Conservation (phyloP, 2,329 filamentous ascomycete species). For the Hirsutella minnesotensis region DNA sequence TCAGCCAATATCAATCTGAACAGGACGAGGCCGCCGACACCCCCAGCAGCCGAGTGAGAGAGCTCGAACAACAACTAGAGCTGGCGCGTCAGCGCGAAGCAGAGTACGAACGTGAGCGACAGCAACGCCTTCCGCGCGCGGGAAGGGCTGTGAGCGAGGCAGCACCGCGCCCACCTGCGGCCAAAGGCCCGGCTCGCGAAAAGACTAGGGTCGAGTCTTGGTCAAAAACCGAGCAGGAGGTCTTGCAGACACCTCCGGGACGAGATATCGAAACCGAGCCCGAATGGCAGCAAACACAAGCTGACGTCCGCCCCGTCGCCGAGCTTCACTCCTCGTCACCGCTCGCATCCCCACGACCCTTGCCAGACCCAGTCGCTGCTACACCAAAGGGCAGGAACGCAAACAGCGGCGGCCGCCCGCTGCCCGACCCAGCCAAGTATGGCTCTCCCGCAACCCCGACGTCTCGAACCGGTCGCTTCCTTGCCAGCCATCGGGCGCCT, state of each 20-base stretch:
- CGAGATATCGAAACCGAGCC: conserved; percentile 25
- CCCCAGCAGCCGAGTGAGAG: conserved; percentile 58
- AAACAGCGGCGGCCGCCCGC: conserved; percentile 35
- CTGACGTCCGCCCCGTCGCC: background rate
- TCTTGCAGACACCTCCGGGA: conserved; percentile 43
- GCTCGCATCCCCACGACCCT: conserved; percentile 25
- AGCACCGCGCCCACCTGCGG: background rate
- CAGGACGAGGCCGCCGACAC: conserved; percentile 29
- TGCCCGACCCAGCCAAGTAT: conserved; percentile 36
- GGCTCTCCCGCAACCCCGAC: conserved; percentile 10
- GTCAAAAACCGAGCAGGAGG: conserved; percentile 52
- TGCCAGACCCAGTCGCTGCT: conserved; percentile 24
- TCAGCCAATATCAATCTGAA: conserved; percentile 77
- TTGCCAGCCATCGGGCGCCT: conserved; percentile 18
- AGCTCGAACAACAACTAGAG: conserved; percentile 66
- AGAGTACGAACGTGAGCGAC: conserved; percentile 47
- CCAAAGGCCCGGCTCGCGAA: conserved; percentile 5
- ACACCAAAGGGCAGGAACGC: conserved; percentile 21
- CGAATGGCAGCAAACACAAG: conserved; percentile 7
- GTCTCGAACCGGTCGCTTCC: conserved; percentile 46
- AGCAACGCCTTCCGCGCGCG: conserved; percentile 30
- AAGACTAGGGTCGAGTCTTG: conserved; percentile 48
- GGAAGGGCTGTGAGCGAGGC: conserved; percentile 11
- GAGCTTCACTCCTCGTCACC: background rate
- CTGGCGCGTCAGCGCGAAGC: conserved; percentile 49